phyloP scores from a whole-genome alignment of 768 basidiomycete species.

The Sarcomyxa edulis region DNA sequence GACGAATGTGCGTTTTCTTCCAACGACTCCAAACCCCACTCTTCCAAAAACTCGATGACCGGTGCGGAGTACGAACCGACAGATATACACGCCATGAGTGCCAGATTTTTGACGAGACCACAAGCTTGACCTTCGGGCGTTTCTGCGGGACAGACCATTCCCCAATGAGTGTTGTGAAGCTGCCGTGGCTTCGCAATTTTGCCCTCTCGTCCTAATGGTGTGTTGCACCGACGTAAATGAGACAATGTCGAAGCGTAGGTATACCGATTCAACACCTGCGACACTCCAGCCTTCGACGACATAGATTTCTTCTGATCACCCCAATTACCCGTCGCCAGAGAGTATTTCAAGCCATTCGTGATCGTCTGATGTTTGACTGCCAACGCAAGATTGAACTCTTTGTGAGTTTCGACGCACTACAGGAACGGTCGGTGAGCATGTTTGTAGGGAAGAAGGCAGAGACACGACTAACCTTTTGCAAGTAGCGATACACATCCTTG shows the following conservation, averaged over 20 bases:
- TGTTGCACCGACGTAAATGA: conserved; percentile 96
- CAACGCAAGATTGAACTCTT: conserved; percentile 85
- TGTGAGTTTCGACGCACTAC: conserved; percentile 94
- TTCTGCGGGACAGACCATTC: conserved; percentile 99
- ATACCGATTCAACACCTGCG: conserved; percentile 97
- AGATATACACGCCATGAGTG: conserved; percentile 96
- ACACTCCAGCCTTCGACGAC: conserved; percentile 97
- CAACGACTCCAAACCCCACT: conserved; percentile 94
- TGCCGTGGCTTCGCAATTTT: conserved; percentile 99
- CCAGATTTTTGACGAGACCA: conserved; percentile 97
- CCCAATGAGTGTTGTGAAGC: conserved; percentile 99
- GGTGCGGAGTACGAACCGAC: conserved; percentile 95
- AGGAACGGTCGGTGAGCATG: conserved; percentile 7
- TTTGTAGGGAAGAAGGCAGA: conserved; percentile 4
- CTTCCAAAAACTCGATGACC: conserved; percentile 96
- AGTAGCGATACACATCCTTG: conserved; percentile 92
- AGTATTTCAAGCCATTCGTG: conserved; percentile 97
- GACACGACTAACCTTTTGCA: conserved; percentile 74
- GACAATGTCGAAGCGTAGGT: conserved; percentile 98
- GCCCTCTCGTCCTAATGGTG: conserved; percentile 95
- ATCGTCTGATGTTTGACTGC: conserved; percentile 97
- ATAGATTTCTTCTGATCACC: conserved; percentile 98
- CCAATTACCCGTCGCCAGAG: conserved; percentile 98
- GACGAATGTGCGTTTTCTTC: conserved; percentile 89
- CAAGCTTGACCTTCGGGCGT: conserved; percentile 99